Conservation (phyloP, 2,329 filamentous ascomycete genomes). For the Ophiostoma piceae region DNA sequence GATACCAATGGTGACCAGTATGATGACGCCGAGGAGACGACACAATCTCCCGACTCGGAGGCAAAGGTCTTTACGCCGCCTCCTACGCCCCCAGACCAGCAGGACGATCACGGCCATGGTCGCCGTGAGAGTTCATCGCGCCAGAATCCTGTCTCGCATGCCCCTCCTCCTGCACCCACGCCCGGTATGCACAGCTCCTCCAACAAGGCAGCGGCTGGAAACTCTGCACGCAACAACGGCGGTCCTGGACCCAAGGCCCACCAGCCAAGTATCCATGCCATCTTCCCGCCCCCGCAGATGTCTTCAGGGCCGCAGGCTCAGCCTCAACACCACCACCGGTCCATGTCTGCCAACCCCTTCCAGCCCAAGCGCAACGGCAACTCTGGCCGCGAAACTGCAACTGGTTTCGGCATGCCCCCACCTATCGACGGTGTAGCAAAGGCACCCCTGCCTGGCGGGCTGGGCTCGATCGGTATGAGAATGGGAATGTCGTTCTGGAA, state of each 20-base stretch:
- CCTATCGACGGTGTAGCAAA: neutral
- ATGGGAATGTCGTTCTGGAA: constrained; percentile 15
- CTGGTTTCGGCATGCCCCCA: constrained; percentile 5
- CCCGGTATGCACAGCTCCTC: neutral
- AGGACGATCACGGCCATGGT: neutral
- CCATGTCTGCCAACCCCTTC: constrained; percentile 16
- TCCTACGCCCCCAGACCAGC: constrained; percentile 11
- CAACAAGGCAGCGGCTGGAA: neutral
- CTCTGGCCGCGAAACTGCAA: neutral
- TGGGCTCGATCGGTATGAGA: constrained; percentile 5
- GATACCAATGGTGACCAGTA: neutral
- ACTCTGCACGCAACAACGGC: neutral
- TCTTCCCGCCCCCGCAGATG: constrained; percentile 4
- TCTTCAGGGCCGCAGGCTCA: neutral
- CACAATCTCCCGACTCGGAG: neutral
- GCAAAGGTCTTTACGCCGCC: constrained; percentile 12
- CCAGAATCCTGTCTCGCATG: neutral
- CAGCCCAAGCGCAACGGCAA: neutral
- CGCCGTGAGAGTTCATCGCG: neutral
- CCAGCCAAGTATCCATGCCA: neutral
- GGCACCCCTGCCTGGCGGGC: neutral
- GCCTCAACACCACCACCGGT: constrained; percentile 7
- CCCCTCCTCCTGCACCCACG: constrained; percentile 1
- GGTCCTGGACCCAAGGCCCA: neutral
- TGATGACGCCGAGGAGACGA: constrained; percentile 7